Evolutionary conservation across 495 filamentous ascomycete genomes (phyloP).

Genomic region (Xylaria longipes): DNA sequence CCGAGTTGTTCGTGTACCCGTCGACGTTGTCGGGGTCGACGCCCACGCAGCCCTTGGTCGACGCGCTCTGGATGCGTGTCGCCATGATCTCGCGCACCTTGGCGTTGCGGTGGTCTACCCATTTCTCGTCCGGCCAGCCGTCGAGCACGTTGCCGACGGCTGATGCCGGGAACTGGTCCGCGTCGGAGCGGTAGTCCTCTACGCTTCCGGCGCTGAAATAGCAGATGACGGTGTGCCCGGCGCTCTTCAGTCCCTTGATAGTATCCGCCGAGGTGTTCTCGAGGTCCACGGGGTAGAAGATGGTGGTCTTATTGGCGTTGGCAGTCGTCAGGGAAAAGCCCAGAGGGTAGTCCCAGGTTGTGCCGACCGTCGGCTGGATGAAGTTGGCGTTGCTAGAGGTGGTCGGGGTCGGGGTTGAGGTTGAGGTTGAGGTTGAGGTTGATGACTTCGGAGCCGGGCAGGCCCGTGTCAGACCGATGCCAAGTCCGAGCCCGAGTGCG

Average conservation of each 20-base stretch:
- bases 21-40: constrained; percentile 79
- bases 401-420: constrained; percentile 31
- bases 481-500: constrained; percentile 57
- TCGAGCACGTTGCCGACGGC: constrained; percentile 62
- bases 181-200: constrained; percentile 60
- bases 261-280: constrained; percentile 56
- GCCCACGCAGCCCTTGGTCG: constrained; percentile 68
- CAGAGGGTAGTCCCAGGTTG: constrained; percentile 64
- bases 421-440: constrained; percentile 28
- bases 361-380: constrained; percentile 57
- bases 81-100: constrained; percentile 67
- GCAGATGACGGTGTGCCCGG: constrained; percentile 68
- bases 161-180: constrained; percentile 52
- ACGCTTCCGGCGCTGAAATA: constrained; percentile 70
- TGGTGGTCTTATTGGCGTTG: constrained; percentile 28
- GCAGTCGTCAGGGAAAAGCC: constrained; percentile 52
- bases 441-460: not conserved
- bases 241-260: constrained; percentile 55
- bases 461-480: constrained; percentile 32
- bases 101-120: constrained; percentile 64
- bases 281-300: constrained; percentile 68
- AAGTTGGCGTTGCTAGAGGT: constrained; percentile 30
- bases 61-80: constrained; percentile 61
- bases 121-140: constrained; percentile 71
- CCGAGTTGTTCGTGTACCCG: constrained; percentile 65